Base-by-base conservation (phyloP, 1,284 basidiomycete species). In the Tilletia indica region DNA sequence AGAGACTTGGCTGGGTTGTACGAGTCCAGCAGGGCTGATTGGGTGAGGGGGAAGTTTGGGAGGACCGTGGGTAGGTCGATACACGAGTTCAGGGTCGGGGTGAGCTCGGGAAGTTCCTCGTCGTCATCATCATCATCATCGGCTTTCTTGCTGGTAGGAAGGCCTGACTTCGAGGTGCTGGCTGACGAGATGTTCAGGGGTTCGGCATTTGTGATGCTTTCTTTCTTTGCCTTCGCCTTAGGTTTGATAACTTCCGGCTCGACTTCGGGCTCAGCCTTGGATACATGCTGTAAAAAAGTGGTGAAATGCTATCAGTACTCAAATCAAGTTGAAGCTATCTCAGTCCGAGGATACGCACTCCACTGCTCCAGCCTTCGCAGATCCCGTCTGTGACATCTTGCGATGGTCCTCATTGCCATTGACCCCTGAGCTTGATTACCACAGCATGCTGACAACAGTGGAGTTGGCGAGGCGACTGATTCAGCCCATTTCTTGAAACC, bases 361-460 rank as follows among this genome's bases (percentile, higher is more conserved):
- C 84, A 16, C 87, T 91, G 51, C 89, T 89, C 83, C 91, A 97
- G 3, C 94, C 93, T 38, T 97, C 93, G 76, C 92, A 90, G 54
- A 97, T 75, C 71, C 80, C 70, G 87, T 85, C 73, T 72, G 83
- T 76, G 34, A 83, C 84, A 84, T 84, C 72, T 85, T 83, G n/a
- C 76, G 78, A 12, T 71, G 77, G 58, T 85, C 84, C 66, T 85
- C 82, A 39, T 84, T 79, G 51, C 86, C 85, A 71, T 86, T 85
- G 72, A 80, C 25, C 80, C 48, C 81, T 82, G 63, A 86, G 80
- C 67, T 85, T 78, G 68, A 85, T 87, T 31, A 31, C 25, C 25
- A 31, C 25, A 31, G 25, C 2, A 31, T 31, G 25, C 25, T 31
- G 25, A 31, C 25, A 2, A 31, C 25, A 31, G 2, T 31, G 1